Percentiles rank a stretch among this genome's conserved stretches.
Evolutionary conservation across 208 protist species (phyloP).

Genomic region (Borovskyia barvae): DNA sequence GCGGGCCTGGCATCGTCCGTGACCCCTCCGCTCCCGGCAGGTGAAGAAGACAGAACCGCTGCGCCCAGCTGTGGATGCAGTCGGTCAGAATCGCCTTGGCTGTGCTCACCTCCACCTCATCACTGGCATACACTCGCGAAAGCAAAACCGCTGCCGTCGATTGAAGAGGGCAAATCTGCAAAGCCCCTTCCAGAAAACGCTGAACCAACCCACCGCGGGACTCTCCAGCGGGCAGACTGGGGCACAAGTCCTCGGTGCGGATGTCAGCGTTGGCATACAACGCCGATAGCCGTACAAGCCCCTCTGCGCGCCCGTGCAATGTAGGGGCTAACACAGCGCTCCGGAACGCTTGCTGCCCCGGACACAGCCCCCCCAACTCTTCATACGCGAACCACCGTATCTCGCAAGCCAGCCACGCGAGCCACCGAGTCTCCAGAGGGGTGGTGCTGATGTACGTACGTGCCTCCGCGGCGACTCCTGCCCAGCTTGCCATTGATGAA

Average conservation of each 20-base stretch:
- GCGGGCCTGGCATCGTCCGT: neutral
- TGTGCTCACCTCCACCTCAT: conserved; percentile 1
- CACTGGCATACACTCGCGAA: conserved; percentile 20
- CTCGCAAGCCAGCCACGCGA: conserved; percentile 23
- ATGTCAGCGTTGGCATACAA: conserved; percentile 23
- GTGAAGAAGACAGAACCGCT: conserved; percentile 12
- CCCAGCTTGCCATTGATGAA: conserved; percentile 7
- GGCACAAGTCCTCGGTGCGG: conserved; percentile 11
- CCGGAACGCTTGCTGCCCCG: conserved; percentile 1
- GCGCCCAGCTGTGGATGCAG: conserved; percentile 24
- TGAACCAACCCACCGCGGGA: conserved; percentile 15
- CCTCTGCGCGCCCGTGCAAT: conserved; percentile 3
- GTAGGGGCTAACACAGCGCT: conserved; percentile 12
- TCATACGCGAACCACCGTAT: conserved; percentile 22
- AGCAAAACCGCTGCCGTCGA: conserved; percentile 22
- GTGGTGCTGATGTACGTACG: conserved; percentile 3
- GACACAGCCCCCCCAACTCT: conserved; percentile 9
- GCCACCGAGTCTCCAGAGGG: conserved; percentile 18
- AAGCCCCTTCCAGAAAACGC: conserved; percentile 26
- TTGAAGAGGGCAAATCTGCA: conserved; percentile 18
- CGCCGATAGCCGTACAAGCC: conserved; percentile 19
- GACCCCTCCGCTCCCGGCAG: neutral
- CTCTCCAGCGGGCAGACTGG: conserved; percentile 6
- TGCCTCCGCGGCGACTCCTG: neutral
- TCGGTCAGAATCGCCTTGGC: conserved; percentile 17